Conservation (phyloP, 495 filamentous ascomycete genomes). For the Chlorociboria aeruginascens region DNA sequence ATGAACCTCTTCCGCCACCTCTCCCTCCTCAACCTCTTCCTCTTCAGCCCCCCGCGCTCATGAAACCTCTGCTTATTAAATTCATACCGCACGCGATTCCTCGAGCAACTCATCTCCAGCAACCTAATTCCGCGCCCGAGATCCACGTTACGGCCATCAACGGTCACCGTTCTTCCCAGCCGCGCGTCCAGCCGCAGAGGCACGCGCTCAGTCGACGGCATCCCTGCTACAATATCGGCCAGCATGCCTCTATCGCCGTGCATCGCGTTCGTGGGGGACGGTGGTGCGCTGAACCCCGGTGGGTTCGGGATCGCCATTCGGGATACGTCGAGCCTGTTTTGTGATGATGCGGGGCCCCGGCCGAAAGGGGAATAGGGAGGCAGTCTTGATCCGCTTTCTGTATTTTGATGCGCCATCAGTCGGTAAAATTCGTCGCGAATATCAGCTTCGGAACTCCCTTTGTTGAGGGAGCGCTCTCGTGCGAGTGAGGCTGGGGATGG, state of each 20-base stretch:
- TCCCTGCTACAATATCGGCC: background rate
- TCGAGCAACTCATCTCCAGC: constrained; percentile 31
- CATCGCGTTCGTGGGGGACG: no score
- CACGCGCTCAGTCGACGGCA: constrained; percentile 7
- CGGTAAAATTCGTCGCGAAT: background rate
- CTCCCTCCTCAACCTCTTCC: constrained; percentile 55
- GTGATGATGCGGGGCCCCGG: background rate
- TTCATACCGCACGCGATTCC: constrained; percentile 44
- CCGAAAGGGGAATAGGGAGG: no score
- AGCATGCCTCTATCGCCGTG: background rate
- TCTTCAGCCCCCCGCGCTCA: constrained; percentile 60
- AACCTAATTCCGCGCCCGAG: constrained; percentile 39
- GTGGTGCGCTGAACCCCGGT: no score
- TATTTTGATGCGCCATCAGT: background rate
- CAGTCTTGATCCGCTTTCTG: background rate
- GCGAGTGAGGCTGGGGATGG: background rate
- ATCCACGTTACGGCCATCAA: constrained; percentile 37
- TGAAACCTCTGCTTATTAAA: constrained; percentile 45
- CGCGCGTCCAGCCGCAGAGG: constrained; percentile 32
- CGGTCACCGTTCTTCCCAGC: constrained; percentile 48
- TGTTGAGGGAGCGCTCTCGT: background rate
- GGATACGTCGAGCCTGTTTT: no score
- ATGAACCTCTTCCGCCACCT: constrained; percentile 57
- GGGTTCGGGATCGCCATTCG: no score
- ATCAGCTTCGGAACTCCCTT: constrained; percentile 2